Base-by-base conservation (phyloP, 768 basidiomycete species). In the Boletus sensibilis region DNA sequence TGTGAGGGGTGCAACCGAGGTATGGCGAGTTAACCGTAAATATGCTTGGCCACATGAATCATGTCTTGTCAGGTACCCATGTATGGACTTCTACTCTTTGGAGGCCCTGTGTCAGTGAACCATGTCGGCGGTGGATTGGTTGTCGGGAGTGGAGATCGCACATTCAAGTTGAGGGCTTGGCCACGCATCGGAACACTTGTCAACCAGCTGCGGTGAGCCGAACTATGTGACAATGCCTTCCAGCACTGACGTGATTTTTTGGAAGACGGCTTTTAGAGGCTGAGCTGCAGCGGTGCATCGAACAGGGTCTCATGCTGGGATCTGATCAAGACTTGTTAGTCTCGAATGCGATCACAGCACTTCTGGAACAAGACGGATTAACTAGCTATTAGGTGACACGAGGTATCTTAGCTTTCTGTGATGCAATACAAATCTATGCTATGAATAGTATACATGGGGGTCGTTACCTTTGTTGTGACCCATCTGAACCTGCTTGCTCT, bases 171-270 rank as follows among this genome's bases (percentile, higher is more conserved):
- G 58, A 83, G 79, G 53, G 90, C 92, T 0, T 91, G 87, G 83
- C 90, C 94, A n/a, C 82, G 93, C 10, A 95, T 96, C 47, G 94
- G 93, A 2, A 85, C 94, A 12, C 79, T 97, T 29, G 88, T 92
- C 40, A 94, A 94, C 65, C 91, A 94, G 61, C 73, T 94, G 12
- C 79, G 91, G 91, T 90, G 67, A 58, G 78, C 70, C 23, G 37
- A 20, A 38, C 2, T 23, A 37, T 54, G 25, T 23, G 23, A 41
- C 11, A 13, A 16, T 37, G 29, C 4, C 3, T 5, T 23, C 5
- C 23, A 39, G 1, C 7, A 42, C 45, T 53, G 45, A 38, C 34
- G 38, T 43, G 4, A 40, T 18, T n/a, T 18, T n/a, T 41, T 41
- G 29, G 38, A 60, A 88, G 92, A 48, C 81, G 84, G 50, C 72